Base-by-base conservation (phyloP, 2,329 filamentous ascomycete genomes). In the Microascus cirrosus region DNA sequence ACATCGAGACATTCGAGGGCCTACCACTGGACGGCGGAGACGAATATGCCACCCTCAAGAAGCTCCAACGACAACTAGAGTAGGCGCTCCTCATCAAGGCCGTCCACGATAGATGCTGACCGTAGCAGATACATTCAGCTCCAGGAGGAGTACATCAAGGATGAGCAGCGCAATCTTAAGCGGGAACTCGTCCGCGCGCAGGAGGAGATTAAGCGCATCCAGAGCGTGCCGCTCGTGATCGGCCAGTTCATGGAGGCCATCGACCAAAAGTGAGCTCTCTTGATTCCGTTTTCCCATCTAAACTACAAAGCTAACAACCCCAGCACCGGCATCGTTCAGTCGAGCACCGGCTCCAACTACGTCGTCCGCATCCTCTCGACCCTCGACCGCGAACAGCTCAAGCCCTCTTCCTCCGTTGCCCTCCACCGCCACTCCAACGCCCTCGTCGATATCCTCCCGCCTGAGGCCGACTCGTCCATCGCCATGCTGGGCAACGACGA, bases 241-340 rank as follows among this genome's bases (percentile, higher is more conserved):
- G 94, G 94, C 61, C 94, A 99, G 75, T 99, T 99, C 71, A 99
- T 99, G 94, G 94, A 99, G 76, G 94, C 94, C 58, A 99, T 99
- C 70, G 94, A 99, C 73, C 94, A 99, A 76, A 99, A 96, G 90
- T 95, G 81, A 72, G 82, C 60, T 55, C 25, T 42, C 60, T 28
- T 54, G 18, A n/a, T n/a, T n/a, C 53, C 51, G 18, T 56, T 53
- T 18, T 7, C 53, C 57, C 18, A 61, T 62, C 10, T 18, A 7
- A 32, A 53, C 28, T 53, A 35, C 22, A 4, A n/a, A 18, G 51
- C 51, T 53, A 53, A 53, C 51, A n/a, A 2, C 24, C 45, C n/a
- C 67, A 96, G 91, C 74, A 99, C 94, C 63, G 94, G 94, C 59
- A 99, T 99, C 65, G 94, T 99, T 62, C 94, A 99, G 74, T 97